These are phyloP conservation scores for Asterella californica DNA, from an alignment of 225 moss, liverwort and hornwort species.

Conservation along the genomic window DNA sequence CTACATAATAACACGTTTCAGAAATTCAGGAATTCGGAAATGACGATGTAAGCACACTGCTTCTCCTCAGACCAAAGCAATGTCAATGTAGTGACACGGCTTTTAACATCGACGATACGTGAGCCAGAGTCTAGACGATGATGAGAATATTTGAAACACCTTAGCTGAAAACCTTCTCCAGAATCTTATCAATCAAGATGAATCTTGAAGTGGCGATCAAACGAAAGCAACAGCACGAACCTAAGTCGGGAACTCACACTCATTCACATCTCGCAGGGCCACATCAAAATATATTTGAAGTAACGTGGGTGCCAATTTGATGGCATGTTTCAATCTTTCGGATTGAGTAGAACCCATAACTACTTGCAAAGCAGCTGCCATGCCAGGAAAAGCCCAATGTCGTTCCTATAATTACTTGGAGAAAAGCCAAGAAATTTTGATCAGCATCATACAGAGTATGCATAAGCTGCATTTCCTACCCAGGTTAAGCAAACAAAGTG, in stretches of 20 bases:
- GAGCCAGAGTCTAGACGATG: too few species aligned
- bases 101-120: too few species aligned
- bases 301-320: conserved; percentile 61
- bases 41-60: too few species aligned
- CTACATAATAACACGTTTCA: background rate
- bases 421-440: background rate
- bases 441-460: background rate
- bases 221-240: background rate
- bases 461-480: background rate
- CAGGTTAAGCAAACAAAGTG: background rate
- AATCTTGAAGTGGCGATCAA: background rate
- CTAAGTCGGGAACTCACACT: conserved; percentile 55
- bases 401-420: conserved; percentile 56
- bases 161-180: background rate
- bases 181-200: background rate
- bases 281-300: conserved; percentile 76
- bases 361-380: conserved; percentile 77
- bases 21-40: too few species aligned
- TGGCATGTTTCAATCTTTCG: conserved; percentile 67
- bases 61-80: too few species aligned
- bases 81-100: too few species aligned
- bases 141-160: too few species aligned
- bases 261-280: conserved; percentile 85
- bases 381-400: conserved; percentile 91
- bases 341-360: conserved; percentile 65